phyloP scores from a whole-genome alignment of 2,329 filamentous ascomycete species.

The Microcyclospora pomicola region DNA sequence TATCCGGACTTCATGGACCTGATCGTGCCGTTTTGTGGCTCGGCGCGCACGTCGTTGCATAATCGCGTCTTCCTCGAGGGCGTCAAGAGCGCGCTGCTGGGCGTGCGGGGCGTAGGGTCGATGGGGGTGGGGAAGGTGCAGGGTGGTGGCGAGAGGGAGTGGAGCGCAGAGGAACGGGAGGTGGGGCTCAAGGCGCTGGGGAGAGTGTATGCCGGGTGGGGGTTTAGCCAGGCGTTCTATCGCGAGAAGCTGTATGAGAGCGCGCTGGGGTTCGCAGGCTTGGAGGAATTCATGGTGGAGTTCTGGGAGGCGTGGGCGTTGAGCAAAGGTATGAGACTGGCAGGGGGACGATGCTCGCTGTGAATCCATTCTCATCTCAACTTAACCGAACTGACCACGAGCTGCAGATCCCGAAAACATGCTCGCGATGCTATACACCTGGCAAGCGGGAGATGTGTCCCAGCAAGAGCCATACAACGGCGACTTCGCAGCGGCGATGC shows the following conservation, averaged over 20 bases:
- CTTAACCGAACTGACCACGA: no score
- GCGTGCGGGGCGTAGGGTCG: slow-evolving; percentile 41
- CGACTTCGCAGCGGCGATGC: slow-evolving; percentile 40
- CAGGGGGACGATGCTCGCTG: background rate
- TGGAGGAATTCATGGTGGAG: slow-evolving; percentile 60
- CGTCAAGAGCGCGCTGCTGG: slow-evolving; percentile 46
- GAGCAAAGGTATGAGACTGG: slow-evolving; percentile 39
- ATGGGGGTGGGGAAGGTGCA: slow-evolving; percentile 36
- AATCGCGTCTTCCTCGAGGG: slow-evolving; percentile 57
- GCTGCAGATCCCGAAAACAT: slow-evolving; percentile 56
- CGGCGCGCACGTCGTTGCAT: slow-evolving; percentile 49
- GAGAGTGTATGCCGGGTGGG: slow-evolving; percentile 63
- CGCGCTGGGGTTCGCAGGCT: slow-evolving; percentile 47
- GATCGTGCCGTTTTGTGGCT: slow-evolving; percentile 51
- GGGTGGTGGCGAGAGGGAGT: slow-evolving; percentile 18
- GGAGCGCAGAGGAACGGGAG: slow-evolving; percentile 37
- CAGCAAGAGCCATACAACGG: slow-evolving; percentile 53
- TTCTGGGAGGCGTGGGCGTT: slow-evolving; percentile 68
- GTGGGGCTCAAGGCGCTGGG: slow-evolving; percentile 52
- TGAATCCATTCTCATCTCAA: background rate
- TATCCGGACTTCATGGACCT: slow-evolving; percentile 48
- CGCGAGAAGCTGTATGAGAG: slow-evolving; percentile 54
- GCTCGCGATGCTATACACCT: slow-evolving; percentile 61
- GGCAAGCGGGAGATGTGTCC: slow-evolving; percentile 62
- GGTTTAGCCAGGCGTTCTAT: slow-evolving; percentile 68